Evolutionary conservation across 805 yeast species (phyloP), one percentile per base, ranked within the genome.

Genomic region (Millerago galiae): DNA sequence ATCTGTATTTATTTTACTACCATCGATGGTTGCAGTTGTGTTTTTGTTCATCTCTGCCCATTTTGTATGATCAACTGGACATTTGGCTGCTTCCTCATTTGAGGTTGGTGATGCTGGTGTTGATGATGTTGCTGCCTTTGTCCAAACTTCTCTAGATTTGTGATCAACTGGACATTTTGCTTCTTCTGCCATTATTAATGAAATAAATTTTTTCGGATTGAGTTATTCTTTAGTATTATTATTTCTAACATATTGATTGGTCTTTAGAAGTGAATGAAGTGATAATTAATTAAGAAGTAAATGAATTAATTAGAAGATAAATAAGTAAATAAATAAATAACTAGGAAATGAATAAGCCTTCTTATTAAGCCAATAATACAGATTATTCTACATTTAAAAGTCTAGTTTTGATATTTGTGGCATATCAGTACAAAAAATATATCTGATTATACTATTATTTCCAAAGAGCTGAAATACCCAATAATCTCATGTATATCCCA

Each of bases 51-150:
- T 52, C 39, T 66, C 64, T 21, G 77, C 54, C 88, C 89, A 82
- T 29, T 67, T 68, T 25, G 71, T 58, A 46, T 74, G 83, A 50
- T 80, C 84, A 16, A 84, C 90, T 1, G 91, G 91, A 53, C 91
- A 83, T 45, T 65, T 68, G 6, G 61, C 71, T 17, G 49, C 55
- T 5, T 15, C 13, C 18, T 24, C 12, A 13, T 18, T 15, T 25
- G 15, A 24, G 10, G 26, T 14, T 26, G 44, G n/a, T n/a, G n/a
- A n/a, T n/a, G 13, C 13, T 26, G 35, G 38, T 31, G 30, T 42
- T 14, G 42, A 29, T 14, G n/a, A n/a, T n/a, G n/a, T n/a, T 62
- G 56, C 17, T 51, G 47, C 17, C 54, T 44, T 38, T 0, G 30
- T 15, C 51, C 51, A 47, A 1, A 21, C 37, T 12, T 49, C 47